Evolutionary conservation across 176 grass and related monocot species (phyloP), one percentile per base, ranked within the genome.

Genomic region (Chloris gayana): DNA sequence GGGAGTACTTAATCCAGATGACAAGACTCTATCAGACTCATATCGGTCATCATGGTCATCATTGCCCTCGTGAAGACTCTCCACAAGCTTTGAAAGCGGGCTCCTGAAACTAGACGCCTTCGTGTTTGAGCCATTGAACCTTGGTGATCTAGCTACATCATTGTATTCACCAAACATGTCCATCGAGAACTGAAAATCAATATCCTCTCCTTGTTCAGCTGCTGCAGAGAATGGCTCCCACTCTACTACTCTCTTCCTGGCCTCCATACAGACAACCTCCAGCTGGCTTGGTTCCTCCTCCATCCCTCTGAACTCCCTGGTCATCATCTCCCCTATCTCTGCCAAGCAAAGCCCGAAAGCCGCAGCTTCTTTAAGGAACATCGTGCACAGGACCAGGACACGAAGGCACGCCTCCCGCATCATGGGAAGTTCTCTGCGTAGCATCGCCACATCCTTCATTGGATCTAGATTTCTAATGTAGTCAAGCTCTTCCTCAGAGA

Each of bases 281-380:
- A 93, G 49, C 73, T 93, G 64, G 78, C 91, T 93, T 25, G 91
- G 91, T 25, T 87, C 84, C 69, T 93, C 91, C 53, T 89, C 91
- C 72, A 93, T 78, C 25, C 87, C 87, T 64, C 60, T 87, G 71
- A 87, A 87, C 60, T 89, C 91, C 63, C 91, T 87, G 7, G 87
- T 93, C 91, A 93, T 93, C 87, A 93, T 87, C 60, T 89, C 87
- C 4, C 91, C 91, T 60, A 93, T 89, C 81, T 89, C 87, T 34
- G 87, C 87, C 73, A 93, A 69, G 84, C 84, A 89, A 78, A 93
- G 91, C 37, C 91, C 91, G 1, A 53, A 89, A 78, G 59, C 53
- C 12, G 87, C 91, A 65, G 87, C 80, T 18, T 89, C 87, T 50
- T 93, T 89, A 37, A 93, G 91, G 84, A 93, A 93, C 11, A 89